These are phyloP conservation scores for Malus asiatica DNA, from an alignment of 306 rosid genomes.

Conservation along the genomic window DNA sequence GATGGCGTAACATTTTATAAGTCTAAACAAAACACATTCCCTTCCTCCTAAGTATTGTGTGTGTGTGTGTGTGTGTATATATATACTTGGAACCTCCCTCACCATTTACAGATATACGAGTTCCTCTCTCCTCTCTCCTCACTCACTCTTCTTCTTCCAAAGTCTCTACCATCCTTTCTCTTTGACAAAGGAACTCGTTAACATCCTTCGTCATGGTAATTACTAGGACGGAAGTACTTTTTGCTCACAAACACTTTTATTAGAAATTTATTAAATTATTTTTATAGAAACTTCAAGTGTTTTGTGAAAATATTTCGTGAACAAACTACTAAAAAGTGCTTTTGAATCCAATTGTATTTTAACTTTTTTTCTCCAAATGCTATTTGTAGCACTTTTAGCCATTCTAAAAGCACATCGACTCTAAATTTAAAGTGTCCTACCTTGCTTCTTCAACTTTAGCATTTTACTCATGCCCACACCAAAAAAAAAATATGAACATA, in stretches of 20 bases:
- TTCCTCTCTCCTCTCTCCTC: not conserved
- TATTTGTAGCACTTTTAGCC: not conserved
- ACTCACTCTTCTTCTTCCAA: not conserved
- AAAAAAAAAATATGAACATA: not conserved
- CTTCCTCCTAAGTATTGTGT: too few species aligned
- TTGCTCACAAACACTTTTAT: not conserved
- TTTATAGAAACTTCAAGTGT: too few species aligned
- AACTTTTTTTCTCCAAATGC: not conserved
- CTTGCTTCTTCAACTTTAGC: too few species aligned
- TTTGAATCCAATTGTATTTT: not conserved
- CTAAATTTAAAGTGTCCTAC: too few species aligned
- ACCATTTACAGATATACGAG: not conserved
- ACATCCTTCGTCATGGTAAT: conserved; percentile 2
- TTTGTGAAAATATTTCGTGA: not conserved
- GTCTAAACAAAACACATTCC: too few species aligned
- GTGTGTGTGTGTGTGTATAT: too few species aligned
- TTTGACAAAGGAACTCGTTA: not conserved
- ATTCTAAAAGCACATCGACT: not conserved
- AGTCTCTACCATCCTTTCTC: not conserved
- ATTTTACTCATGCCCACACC: not conserved
- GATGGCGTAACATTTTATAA: not conserved
- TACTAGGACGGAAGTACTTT: not conserved
- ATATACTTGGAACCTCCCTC: not conserved
- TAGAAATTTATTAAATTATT: too few species aligned
- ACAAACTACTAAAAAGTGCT: not conserved